Conservation (phyloP, 495 filamentous ascomycete species). For the Podospora pseudoanserina region DNA sequence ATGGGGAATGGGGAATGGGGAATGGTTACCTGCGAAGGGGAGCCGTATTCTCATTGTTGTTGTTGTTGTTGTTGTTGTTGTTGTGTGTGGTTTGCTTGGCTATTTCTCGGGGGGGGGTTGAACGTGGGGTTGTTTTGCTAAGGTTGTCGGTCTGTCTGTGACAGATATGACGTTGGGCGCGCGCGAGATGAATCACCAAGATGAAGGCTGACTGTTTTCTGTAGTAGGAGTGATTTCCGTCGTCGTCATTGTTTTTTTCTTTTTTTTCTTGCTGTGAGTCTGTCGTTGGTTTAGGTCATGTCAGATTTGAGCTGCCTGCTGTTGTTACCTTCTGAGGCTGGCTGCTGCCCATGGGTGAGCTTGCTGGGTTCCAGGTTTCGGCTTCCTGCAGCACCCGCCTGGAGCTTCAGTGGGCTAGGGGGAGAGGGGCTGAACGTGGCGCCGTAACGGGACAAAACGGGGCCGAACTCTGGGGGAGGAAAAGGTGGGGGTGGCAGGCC, state of each 20-base stretch:
- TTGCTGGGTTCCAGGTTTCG: background rate
- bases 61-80: background rate
- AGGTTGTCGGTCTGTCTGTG: background rate
- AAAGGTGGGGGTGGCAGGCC: background rate
- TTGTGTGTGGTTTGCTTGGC: background rate
- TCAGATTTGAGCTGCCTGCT: too few relatives aligned
- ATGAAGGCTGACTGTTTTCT: background rate
- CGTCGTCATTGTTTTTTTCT: background rate
- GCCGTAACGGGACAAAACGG: slow-evolving; percentile 5
- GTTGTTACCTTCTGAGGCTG: too few relatives aligned
- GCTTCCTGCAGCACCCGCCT: background rate
- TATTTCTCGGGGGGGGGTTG: background rate
- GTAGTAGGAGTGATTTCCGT: background rate
- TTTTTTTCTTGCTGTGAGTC: background rate
- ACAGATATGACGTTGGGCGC: background rate
- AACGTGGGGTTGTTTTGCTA: background rate
- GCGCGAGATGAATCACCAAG: background rate
- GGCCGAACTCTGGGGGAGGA: slow-evolving; percentile 2
- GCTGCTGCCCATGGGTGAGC: background rate
- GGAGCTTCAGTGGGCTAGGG: background rate
- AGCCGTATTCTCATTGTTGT: slow-evolving; percentile 63
- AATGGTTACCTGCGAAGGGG: slow-evolving; percentile 62
- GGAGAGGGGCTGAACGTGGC: background rate
- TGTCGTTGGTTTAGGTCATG: too few relatives aligned
- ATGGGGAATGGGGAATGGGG: slow-evolving; percentile 7